These are phyloP conservation scores for Eucalyptus marginata DNA, from an alignment of 345 rosid genomes.

Conservation along the genomic window DNA sequence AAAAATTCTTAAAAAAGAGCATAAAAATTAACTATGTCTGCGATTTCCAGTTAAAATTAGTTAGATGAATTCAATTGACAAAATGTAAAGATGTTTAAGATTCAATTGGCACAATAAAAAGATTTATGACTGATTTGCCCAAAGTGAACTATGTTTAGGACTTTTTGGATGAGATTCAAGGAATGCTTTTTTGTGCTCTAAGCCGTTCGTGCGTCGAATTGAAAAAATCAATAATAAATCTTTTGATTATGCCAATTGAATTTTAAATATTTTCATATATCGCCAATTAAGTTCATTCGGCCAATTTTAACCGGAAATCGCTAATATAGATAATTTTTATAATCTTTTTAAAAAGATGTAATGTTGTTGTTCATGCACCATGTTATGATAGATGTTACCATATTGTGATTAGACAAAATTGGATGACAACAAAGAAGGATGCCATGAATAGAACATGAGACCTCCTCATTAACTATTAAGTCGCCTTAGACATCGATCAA, in stretches of 20 bases:
- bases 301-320: rapidly evolving
- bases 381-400: neutral
- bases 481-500: neutral
- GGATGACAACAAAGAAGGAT: neutral
- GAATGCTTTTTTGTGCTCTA: neutral
- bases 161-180: neutral
- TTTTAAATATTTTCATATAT: no score
- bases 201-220: rapidly evolving
- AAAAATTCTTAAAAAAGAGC: no score
- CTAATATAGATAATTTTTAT: no score
- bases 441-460: neutral
- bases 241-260: no score
- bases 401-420: neutral
- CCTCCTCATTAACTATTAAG: neutral
- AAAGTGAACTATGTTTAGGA: neutral
- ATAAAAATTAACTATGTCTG: no score
- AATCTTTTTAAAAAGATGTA: neutral
- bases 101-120: no score
- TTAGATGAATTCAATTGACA: no score
- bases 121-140: neutral
- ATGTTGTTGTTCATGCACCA: neutral
- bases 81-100: neutral
- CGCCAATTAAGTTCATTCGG: rapidly evolving
- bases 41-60: rapidly evolving
- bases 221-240: neutral